These are phyloP conservation scores for Pseudopyrenochaeta lycopersici DNA, from an alignment of 2,329 filamentous ascomycete species.

Conservation along the genomic window DNA sequence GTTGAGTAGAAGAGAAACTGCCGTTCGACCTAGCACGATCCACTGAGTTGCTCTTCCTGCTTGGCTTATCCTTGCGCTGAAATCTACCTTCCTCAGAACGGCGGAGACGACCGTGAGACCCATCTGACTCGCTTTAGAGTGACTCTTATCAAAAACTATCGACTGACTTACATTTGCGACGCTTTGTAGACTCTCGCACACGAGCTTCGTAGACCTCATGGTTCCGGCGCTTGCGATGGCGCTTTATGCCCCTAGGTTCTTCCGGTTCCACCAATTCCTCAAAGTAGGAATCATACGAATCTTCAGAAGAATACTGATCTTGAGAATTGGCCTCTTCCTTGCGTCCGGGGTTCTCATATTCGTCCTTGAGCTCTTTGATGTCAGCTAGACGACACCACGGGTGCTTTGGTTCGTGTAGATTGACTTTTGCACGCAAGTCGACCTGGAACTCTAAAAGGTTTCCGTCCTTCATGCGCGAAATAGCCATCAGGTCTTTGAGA, in stretches of 20 bases:
- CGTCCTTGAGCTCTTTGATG: conserved; percentile 40
- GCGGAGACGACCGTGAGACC: conserved; percentile 31
- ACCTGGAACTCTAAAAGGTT: conserved; percentile 36
- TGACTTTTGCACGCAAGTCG: conserved; percentile 36
- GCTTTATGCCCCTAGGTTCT: conserved; percentile 26
- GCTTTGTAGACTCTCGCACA: conserved; percentile 27
- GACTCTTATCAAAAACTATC: not conserved
- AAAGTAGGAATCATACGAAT: conserved; percentile 39
- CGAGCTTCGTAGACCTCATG: conserved; percentile 43
- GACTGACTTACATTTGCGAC: conserved; percentile 31
- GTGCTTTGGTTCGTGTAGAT: conserved; percentile 36
- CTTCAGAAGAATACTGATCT: conserved; percentile 19
- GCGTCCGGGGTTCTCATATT: conserved; percentile 36
- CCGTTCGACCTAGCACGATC: conserved; percentile 15
- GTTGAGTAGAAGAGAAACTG: not conserved
- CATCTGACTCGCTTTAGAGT: conserved; percentile 19
- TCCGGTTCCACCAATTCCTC: conserved; percentile 41
- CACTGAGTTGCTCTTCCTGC: conserved; percentile 13
- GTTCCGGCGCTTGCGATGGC: conserved; percentile 18
- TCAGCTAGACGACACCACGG: conserved; percentile 42
- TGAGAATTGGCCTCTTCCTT: conserved; percentile 11
- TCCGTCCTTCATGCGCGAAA: conserved; percentile 39
- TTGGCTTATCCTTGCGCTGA: conserved; percentile 34
- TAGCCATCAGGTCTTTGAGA: conserved; percentile 43
- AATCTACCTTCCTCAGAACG: conserved; percentile 34